These are phyloP conservation scores for Vigna hirtella DNA, from an alignment of 306 rosid species.

Conservation along the genomic window DNA sequence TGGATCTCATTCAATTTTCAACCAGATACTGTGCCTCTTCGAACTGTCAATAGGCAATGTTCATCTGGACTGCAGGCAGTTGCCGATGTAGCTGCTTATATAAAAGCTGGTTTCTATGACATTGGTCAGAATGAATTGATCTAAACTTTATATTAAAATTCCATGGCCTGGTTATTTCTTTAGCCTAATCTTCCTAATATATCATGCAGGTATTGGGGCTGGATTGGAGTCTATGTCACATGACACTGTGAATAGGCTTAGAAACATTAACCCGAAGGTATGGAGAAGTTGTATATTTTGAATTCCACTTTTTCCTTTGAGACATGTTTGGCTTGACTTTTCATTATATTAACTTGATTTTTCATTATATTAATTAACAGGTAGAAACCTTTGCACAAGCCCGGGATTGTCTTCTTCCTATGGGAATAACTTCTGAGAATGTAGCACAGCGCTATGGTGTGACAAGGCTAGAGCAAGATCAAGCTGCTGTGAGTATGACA, in stretches of 20 bases:
- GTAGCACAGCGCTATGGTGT: conserved; percentile 82
- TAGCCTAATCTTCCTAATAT: conserved; percentile 35
- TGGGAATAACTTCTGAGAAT: conserved; percentile 95
- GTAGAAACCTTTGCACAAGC: conserved; percentile 69
- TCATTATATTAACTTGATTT: conserved; percentile 30
- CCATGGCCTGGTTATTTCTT: not conserved
- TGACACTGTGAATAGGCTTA: conserved; percentile 46
- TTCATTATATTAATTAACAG: conserved; percentile 49
- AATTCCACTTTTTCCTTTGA: conserved; percentile 13
- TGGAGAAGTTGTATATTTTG: conserved; percentile 8
- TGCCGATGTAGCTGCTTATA: conserved; percentile 92
- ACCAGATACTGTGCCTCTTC: conserved; percentile 80
- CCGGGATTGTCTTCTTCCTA: conserved; percentile 86
- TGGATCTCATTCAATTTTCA: conserved; percentile 32
- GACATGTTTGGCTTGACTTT: conserved; percentile 22
- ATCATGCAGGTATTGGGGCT: conserved; percentile 80
- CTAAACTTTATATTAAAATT: not conserved
- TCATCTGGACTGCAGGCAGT: conserved; percentile 98
- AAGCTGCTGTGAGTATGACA: conserved; percentile 79
- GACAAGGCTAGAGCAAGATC: conserved; percentile 89
- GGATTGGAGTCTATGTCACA: conserved; percentile 83
- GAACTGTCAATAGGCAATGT: conserved; percentile 94
- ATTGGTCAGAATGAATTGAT: conserved; percentile 61
- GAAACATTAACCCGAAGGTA: conserved; percentile 71
- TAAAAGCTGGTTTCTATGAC: conserved; percentile 86